phyloP scores from a whole-genome alignment of 176 grass and related monocot genomes.

The Bothriochloa decipiens region DNA sequence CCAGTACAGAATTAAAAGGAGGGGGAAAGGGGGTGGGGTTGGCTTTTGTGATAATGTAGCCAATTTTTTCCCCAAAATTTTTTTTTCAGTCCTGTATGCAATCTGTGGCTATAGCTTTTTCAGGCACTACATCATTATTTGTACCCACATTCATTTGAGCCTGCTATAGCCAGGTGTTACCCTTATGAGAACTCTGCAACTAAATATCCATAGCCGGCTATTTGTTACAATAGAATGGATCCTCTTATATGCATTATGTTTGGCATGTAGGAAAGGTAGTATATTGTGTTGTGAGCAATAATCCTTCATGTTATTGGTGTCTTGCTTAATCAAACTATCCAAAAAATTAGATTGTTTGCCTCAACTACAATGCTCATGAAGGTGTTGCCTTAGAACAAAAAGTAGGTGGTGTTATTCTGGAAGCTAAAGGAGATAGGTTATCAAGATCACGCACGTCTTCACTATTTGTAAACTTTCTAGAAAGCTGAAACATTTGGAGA shows the following conservation, averaged over 20 bases:
- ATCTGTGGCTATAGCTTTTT: background rate
- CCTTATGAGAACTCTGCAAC: background rate
- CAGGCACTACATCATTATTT: background rate
- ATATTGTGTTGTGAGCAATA: background rate
- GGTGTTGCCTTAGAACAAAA: conserved; percentile 1
- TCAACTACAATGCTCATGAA: background rate
- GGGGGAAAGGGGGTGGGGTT: too few species aligned
- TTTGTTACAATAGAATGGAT: background rate
- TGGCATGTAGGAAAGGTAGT: background rate
- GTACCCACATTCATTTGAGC: background rate
- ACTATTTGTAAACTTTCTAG: background rate
- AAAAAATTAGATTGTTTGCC: background rate
- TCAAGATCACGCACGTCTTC: background rate
- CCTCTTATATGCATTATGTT: background rate
- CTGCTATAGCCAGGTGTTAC: background rate
- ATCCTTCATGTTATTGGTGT: background rate
- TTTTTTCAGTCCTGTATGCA: background rate
- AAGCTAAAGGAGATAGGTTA: background rate
- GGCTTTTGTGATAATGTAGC: background rate
- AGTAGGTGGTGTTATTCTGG: background rate
- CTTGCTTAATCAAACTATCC: background rate
- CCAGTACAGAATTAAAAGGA: background rate
- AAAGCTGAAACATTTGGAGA: background rate
- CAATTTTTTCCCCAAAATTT: background rate
- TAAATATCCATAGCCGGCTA: background rate